These are phyloP conservation scores for Candida alai DNA, from an alignment of 805 yeast species.

Conservation along the genomic window DNA sequence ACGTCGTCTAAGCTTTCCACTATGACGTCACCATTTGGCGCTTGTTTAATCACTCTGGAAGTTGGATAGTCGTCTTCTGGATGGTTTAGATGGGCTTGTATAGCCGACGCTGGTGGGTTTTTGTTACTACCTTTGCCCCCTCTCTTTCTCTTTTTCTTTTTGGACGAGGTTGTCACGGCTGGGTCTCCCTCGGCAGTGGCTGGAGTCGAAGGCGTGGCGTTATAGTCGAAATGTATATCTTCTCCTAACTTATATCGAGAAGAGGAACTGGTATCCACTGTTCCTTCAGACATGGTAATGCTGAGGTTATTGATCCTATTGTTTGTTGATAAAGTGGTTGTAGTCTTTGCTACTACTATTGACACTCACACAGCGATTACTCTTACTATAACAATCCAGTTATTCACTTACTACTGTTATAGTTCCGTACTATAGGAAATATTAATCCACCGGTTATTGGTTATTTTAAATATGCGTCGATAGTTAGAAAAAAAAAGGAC, in stretches of 20 bases:
- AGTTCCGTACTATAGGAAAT: too few relatives aligned
- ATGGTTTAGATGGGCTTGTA: conserved; percentile 48
- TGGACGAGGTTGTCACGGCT: conserved; percentile 5
- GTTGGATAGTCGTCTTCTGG: conserved; percentile 66
- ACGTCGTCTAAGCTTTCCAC: conserved; percentile 53
- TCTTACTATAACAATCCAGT: too few relatives aligned
- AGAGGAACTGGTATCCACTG: conserved; percentile 3
- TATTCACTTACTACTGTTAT: too few relatives aligned
- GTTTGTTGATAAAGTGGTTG: too few relatives aligned
- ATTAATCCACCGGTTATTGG: too few relatives aligned
- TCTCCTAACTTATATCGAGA: conserved; percentile 28
- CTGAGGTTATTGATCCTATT: not conserved
- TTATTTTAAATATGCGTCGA: too few relatives aligned
- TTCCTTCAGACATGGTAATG: conserved; percentile 11
- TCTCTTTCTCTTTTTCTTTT: conserved; percentile 29
- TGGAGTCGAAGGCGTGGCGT: not conserved
- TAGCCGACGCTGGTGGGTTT: conserved; percentile 13
- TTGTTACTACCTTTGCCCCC: conserved; percentile 35
- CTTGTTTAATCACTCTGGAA: conserved; percentile 66
- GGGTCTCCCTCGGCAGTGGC: conserved; percentile 7
- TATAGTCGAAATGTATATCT: conserved; percentile 31
- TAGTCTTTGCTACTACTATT: too few relatives aligned
- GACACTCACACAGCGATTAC: too few relatives aligned
- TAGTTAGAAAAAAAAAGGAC: too few relatives aligned
- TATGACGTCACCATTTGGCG: conserved; percentile 71